These are phyloP conservation scores for Favolaschia claudopus DNA, from an alignment of 768 basidiomycete genomes.

Conservation along the genomic window DNA sequence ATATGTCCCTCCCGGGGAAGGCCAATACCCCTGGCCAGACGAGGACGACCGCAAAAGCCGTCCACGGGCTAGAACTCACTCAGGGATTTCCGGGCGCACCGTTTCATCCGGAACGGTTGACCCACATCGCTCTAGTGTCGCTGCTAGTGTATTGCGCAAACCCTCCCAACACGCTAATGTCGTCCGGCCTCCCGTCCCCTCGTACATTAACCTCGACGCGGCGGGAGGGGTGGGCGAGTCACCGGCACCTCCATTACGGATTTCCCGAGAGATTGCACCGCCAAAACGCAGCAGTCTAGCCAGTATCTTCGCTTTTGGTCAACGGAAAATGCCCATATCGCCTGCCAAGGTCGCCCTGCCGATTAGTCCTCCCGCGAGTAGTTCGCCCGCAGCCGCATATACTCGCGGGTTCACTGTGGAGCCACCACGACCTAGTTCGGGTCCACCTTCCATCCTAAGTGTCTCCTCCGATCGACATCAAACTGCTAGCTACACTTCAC, in stretches of 20 bases:
- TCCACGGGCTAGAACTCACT: conserved; percentile 46
- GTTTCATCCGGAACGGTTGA: conserved; percentile 48
- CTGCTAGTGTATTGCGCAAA: conserved; percentile 40
- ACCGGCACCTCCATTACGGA: conserved; percentile 51
- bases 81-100: conserved; percentile 51
- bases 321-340: conserved; percentile 31
- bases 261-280: conserved; percentile 33
- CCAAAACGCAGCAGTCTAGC: conserved; percentile 59
- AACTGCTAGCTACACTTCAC: conserved; percentile 10
- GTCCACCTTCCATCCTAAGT: conserved; percentile 23
- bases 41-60: conserved; percentile 31
- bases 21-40: conserved; percentile 22
- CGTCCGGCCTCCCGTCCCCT: conserved; percentile 43
- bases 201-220: conserved; percentile 54
- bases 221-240: conserved; percentile 73
- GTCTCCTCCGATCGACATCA: conserved; percentile 21
- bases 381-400: conserved; percentile 1
- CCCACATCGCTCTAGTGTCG: conserved; percentile 40
- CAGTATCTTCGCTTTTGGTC: conserved; percentile 60
- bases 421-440: conserved; percentile 2
- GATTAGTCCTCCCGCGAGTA: conserved; percentile 14
- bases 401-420: conserved; percentile 10
- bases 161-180: conserved; percentile 39
- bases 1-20: conserved; percentile 27
- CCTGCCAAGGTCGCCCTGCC: conserved; percentile 26